A percentile compares a stretch with the other conserved stretches of the same genome.
phyloP scores from a whole-genome alignment of 2,329 filamentous ascomycete species.

The Zelopaecilomyces penicillatus region DNA sequence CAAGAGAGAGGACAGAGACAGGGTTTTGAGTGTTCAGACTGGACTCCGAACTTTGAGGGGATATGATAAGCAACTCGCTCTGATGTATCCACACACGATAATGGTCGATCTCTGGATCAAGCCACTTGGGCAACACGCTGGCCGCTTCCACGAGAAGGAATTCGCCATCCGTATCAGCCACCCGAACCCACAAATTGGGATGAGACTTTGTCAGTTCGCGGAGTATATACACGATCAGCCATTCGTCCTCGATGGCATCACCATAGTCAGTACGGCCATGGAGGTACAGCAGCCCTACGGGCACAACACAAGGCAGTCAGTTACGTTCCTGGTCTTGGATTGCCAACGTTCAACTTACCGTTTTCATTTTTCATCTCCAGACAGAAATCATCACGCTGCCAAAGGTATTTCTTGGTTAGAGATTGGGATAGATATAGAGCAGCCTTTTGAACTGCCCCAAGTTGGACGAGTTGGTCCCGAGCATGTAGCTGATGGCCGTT shows the following conservation, averaged over 20 bases:
- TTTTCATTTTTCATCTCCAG: conserved; percentile 53
- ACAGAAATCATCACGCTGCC: conserved; percentile 81
- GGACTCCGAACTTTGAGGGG: background rate
- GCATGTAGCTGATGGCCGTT: conserved; percentile 41
- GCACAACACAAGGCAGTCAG: background rate
- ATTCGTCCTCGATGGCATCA: conserved; percentile 94
- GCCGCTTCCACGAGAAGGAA: conserved; percentile 93
- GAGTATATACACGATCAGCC: conserved; percentile 87
- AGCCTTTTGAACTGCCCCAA: conserved; percentile 66
- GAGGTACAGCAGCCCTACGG: conserved; percentile 50
- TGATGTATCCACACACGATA: conserved; percentile 85
- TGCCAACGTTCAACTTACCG: conserved; percentile 33
- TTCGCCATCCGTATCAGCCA: conserved; percentile 85
- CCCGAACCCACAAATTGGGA: conserved; percentile 68
- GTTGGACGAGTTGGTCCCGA: conserved; percentile 50
- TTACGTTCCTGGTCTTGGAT: background rate
- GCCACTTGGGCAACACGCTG: conserved; percentile 76
- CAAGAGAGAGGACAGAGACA: conserved; percentile 45
- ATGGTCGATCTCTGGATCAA: conserved; percentile 82
- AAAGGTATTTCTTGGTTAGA: conserved; percentile 79
- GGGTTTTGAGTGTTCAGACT: conserved; percentile 8
- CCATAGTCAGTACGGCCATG: conserved; percentile 78
- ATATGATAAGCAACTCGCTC: conserved; percentile 65
- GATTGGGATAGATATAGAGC: conserved; percentile 53
- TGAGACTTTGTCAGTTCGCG: conserved; percentile 70